Conservation (phyloP, 306 rosid species). For the Quillaja saponaria region DNA sequence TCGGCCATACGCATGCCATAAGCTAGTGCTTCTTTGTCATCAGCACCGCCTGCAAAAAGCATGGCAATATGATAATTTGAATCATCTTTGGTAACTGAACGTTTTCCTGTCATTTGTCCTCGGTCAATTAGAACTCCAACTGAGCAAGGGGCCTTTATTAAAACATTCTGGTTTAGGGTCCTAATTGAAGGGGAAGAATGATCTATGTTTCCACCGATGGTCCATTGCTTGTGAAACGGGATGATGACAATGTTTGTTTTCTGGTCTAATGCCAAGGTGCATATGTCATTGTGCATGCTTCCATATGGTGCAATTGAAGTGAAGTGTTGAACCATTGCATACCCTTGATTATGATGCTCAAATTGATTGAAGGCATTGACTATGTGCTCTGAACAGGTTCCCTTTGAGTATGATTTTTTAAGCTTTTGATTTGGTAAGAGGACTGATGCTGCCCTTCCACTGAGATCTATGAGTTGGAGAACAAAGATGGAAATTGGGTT, state of each 20-base stretch:
- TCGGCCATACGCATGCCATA: conserved; percentile 11
- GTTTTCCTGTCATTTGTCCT: background rate
- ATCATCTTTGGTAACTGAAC: background rate
- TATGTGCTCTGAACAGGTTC: background rate
- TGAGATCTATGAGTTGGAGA: conserved; percentile 19
- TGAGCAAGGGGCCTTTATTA: conserved; percentile 19
- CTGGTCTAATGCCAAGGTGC: conserved; percentile 14
- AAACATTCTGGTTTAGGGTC: conserved; percentile 5
- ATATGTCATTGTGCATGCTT: conserved; percentile 25
- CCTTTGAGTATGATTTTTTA: background rate
- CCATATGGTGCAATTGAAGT: conserved; percentile 2
- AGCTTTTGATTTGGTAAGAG: background rate
- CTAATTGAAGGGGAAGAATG: background rate
- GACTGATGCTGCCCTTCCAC: conserved; percentile 2
- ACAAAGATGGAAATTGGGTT: conserved; percentile 8
- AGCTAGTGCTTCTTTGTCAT: conserved; percentile 27
- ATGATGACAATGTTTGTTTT: conserved; percentile 16
- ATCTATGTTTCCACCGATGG: conserved; percentile 3
- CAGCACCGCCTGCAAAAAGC: conserved; percentile 14
- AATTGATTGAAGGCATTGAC: conserved; percentile 1
- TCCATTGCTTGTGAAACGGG: conserved; percentile 28
- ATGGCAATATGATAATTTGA: background rate
- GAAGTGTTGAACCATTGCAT: conserved; percentile 20
- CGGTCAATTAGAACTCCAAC: conserved; percentile 24
- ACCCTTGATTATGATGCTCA: conserved; percentile 13